Base-by-base conservation (phyloP, 805 yeast species). In the Starmera dryadoides region DNA sequence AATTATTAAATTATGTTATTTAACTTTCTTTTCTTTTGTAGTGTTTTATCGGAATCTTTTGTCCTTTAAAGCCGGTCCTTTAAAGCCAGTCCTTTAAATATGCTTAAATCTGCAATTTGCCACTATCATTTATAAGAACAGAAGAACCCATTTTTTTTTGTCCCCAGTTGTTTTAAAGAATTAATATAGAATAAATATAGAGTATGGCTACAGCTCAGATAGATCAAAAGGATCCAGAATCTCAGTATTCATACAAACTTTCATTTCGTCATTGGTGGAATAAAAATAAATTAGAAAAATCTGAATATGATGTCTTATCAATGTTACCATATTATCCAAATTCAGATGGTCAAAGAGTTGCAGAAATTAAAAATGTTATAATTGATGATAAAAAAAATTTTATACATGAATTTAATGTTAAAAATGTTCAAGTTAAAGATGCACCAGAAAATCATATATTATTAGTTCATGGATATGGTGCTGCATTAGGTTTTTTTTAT, bases 381-480 rank as follows among this genome's bases (percentile, higher is more conserved):
- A 65, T 84, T 10, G 79, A 77, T 10, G 79, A 76, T 33, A 51
- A 64, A 15, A 50, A 55, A 9, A 56, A 77, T 22, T 71, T 58
- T 45, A 75, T 87, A 41, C 91, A 87, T 56, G 96, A 87, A 61
- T 76, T 87, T 40, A 73, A 64, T 45, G 71, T 86, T 31, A 72
- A 69, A 35, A 75, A 77, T 53, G 66, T 52, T 55, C 75, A 3
- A 40, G 41, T 29, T 39, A 20, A 1, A 40, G 21, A 37, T 41
- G 35, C 21, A 36, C 42, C 44, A 11, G 58, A 52, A 20, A 62
- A 59, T 40, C 85, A 79, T 52, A 61, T 84, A 12, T 87, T 87
- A 2, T 58, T 86, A 32, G 64, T 86, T 6, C 96, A 87, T 56
- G 96, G 96, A 1, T 86, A 85, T 52, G 95, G 93, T 4, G 94